Evolutionary conservation across 345 rosid genomes (phyloP).

Genomic region (Viola odorata): DNA sequence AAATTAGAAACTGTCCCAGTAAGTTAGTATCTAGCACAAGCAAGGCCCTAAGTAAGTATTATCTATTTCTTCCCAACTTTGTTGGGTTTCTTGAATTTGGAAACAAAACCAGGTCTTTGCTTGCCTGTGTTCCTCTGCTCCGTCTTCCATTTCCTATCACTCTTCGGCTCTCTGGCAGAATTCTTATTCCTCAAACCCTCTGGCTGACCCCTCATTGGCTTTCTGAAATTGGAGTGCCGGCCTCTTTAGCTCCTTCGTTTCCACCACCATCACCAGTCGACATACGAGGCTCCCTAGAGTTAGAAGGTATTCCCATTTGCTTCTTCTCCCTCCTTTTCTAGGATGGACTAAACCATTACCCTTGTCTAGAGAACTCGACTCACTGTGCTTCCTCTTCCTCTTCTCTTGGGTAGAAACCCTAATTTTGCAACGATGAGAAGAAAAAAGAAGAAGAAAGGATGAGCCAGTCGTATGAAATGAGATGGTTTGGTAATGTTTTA

Average conservation of each 20-base stretch:
- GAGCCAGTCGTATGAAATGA: too few relatives aligned
- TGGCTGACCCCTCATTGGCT: slow-evolving; percentile 9
- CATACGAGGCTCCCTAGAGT: slow-evolving; percentile 4
- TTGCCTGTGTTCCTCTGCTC: slow-evolving; percentile 8
- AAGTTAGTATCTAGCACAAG: too few relatives aligned
- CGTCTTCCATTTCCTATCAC: slow-evolving; percentile 17
- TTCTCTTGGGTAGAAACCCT: slow-evolving; percentile 1
- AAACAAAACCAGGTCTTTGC: slow-evolving; percentile 11
- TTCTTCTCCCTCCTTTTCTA: slow-evolving; percentile 18
- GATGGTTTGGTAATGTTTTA: too few relatives aligned
- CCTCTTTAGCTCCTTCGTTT: slow-evolving; percentile 14
- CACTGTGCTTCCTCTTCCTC: slow-evolving; percentile 21
- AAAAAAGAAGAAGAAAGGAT: too few relatives aligned
- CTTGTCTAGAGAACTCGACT: neutral
- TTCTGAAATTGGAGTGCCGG: slow-evolving; percentile 4
- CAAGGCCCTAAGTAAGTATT: too few relatives aligned
- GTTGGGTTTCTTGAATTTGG: slow-evolving; percentile 14
- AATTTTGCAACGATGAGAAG: too few relatives aligned
- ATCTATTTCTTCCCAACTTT: slow-evolving; percentile 17
- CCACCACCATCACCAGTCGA: slow-evolving; percentile 12
- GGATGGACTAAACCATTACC: slow-evolving; percentile 3
- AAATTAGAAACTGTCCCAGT: too few relatives aligned
- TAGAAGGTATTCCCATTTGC: slow-evolving; percentile 3
- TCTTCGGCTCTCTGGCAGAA: slow-evolving; percentile 1
- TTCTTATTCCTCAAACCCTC: slow-evolving; percentile 17